Percentiles rank a stretch among this genome's conserved stretches.
Evolutionary conservation across 2,329 filamentous ascomycete genomes (phyloP).

Genomic region (Pseudocercospora cruenta): DNA sequence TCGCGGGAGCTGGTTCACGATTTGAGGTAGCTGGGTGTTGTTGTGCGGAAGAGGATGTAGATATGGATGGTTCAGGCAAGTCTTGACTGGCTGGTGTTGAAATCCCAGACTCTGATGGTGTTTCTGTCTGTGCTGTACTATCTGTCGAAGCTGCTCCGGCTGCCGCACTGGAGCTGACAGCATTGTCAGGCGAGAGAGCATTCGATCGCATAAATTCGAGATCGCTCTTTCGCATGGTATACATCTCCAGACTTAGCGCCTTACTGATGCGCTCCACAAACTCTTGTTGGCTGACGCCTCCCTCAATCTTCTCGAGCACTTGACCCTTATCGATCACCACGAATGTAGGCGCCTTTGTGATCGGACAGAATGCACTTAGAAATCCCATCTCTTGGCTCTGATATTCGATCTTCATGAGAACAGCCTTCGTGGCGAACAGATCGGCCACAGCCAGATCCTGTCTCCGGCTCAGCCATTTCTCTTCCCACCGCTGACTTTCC

Average conservation of each 20-base stretch:
- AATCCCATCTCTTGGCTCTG: slow-evolving; percentile 81
- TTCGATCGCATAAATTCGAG: slow-evolving; percentile 6
- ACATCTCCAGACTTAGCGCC: slow-evolving; percentile 43
- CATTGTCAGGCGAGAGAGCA: neutral
- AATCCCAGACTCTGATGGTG: neutral
- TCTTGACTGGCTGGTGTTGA: neutral
- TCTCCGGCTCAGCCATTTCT: slow-evolving; percentile 35
- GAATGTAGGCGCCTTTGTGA: slow-evolving; percentile 77
- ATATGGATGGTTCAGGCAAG: neutral
- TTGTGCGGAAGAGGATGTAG: slow-evolving; percentile 4
- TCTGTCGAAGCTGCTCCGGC: neutral
- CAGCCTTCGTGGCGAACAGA: slow-evolving; percentile 63
- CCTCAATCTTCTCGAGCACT: slow-evolving; percentile 74
- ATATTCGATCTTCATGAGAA: slow-evolving; percentile 70
- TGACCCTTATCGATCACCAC: slow-evolving; percentile 76
- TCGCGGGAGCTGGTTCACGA: neutral
- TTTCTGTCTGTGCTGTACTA: neutral
- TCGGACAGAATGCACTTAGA: slow-evolving; percentile 77
- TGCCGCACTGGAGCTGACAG: neutral
- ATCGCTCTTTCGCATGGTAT: slow-evolving; percentile 12
- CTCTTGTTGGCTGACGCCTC: slow-evolving; percentile 64
- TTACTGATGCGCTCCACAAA: slow-evolving; percentile 62
- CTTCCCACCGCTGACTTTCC: slow-evolving; percentile 60
- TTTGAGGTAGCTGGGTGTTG: neutral
- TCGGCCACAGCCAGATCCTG: slow-evolving; percentile 26